phyloP scores from a whole-genome alignment of 1,139 yeast genomes.

The Zygoascus sp. region DNA sequence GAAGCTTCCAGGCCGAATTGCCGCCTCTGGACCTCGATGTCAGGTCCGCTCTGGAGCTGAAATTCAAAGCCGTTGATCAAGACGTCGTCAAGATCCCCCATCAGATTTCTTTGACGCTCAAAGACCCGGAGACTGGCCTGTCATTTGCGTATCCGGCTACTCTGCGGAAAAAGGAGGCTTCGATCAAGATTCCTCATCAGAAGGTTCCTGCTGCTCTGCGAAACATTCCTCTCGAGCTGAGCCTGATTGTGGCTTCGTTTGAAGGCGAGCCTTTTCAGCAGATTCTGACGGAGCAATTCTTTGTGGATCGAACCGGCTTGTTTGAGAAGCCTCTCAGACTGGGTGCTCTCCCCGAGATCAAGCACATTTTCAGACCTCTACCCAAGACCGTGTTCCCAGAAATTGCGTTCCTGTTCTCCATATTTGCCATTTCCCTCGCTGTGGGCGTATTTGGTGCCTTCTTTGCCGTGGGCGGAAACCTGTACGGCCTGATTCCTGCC shows the following conservation, averaged over 20 bases:
- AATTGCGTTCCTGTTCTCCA: conserved; percentile 53
- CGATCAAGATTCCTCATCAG: conserved; percentile 29
- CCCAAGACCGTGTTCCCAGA: conserved; percentile 52
- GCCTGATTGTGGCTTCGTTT: conserved; percentile 27
- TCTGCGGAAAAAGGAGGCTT: conserved; percentile 28
- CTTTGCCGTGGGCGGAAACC: conserved; percentile 21
- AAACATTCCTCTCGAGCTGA: conserved; percentile 21
- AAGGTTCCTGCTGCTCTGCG: conserved; percentile 30
- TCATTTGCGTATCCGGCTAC: conserved; percentile 27
- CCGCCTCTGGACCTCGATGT: conserved; percentile 18
- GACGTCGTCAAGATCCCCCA: conserved; percentile 27
- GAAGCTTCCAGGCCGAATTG: background rate
- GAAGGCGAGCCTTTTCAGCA: conserved; percentile 19
- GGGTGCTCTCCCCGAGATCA: conserved; percentile 60
- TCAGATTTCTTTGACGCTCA: conserved; percentile 28
- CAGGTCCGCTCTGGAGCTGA: conserved; percentile 21
- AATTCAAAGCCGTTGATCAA: conserved; percentile 24
- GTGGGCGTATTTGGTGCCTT: conserved; percentile 37
- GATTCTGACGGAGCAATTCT: conserved; percentile 17
- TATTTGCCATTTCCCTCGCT: conserved; percentile 35
- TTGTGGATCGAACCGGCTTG: conserved; percentile 15
- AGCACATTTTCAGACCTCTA: conserved; percentile 58
- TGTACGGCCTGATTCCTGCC: conserved; percentile 23
- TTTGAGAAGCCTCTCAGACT: conserved; percentile 20
- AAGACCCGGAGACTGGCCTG: conserved; percentile 24